Evolutionary conservation across 208 protist species (phyloP).

Genomic region (Endotrypanum monterogeii): DNA sequence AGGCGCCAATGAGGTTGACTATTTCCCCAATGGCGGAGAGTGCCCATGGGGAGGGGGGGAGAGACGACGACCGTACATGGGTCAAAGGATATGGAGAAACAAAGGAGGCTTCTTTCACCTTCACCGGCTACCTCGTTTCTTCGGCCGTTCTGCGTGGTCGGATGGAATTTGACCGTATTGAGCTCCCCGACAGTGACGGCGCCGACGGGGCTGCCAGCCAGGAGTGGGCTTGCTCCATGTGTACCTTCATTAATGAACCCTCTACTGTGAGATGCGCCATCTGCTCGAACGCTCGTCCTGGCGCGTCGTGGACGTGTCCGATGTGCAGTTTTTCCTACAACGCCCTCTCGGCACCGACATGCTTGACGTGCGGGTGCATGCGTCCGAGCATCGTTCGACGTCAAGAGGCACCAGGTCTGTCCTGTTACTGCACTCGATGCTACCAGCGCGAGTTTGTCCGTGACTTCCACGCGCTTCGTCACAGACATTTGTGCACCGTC

Average conservation of each 20-base stretch:
- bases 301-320: constrained; percentile 71
- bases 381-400: constrained; percentile 34
- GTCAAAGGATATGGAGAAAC: constrained; percentile 58
- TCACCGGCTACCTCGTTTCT: constrained; percentile 44
- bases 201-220: constrained; percentile 15
- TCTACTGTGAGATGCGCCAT: constrained; percentile 78
- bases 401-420: constrained; percentile 16
- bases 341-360: constrained; percentile 42
- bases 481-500: constrained; percentile 41
- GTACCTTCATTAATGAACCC: constrained; percentile 82
- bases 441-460: constrained; percentile 38
- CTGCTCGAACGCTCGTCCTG: constrained; percentile 71
- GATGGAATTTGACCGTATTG: constrained; percentile 51
- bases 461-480: constrained; percentile 49
- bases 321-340: constrained; percentile 86
- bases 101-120: constrained; percentile 49
- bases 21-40: neutral
- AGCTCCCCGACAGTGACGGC: constrained; percentile 22
- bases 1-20: constrained; percentile 15
- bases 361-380: constrained; percentile 69
- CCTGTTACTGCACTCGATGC: constrained; percentile 46
- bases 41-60: neutral
- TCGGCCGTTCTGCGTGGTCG: constrained; percentile 44
- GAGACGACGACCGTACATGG: constrained; percentile 9
- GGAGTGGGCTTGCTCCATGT: constrained; percentile 80